Evolutionary conservation across 1,139 yeast species (phyloP).

Genomic region (Debaryomyces nepalensis): DNA sequence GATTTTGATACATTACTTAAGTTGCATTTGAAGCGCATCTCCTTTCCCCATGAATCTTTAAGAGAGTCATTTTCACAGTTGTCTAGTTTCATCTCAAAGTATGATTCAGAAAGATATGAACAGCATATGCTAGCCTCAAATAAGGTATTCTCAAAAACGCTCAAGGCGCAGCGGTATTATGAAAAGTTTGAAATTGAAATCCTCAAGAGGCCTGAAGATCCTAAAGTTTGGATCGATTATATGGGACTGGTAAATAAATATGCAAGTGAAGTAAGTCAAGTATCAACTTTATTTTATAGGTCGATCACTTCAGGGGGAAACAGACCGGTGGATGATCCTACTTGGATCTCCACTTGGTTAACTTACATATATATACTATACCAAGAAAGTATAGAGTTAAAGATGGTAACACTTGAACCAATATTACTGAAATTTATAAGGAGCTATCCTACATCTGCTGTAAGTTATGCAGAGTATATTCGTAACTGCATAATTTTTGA

Average conservation of each 20-base stretch:
- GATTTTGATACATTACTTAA: conserved; percentile 26
- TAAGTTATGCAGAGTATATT: conserved; percentile 36
- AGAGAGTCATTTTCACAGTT: conserved; percentile 47
- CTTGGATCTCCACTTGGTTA: conserved; percentile 37
- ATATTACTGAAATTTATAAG: conserved; percentile 27
- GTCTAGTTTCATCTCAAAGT: conserved; percentile 47
- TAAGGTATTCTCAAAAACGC: conserved; percentile 35
- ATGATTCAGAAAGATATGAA: conserved; percentile 39
- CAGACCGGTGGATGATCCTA: conserved; percentile 8
- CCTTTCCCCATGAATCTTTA: conserved; percentile 47
- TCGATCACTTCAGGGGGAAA: conserved; percentile 19
- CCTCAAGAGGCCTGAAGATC: conserved; percentile 22
- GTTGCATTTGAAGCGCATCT: conserved; percentile 40
- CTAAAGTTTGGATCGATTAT: conserved; percentile 37
- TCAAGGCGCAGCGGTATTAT: conserved; percentile 30
- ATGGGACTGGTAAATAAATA: conserved; percentile 33
- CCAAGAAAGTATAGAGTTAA: conserved; percentile 13
- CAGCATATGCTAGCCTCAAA: conserved; percentile 43
- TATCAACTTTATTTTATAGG: conserved; percentile 29
- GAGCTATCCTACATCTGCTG: conserved; percentile 28
- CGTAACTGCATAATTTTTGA: conserved; percentile 25
- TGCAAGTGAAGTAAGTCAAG: conserved; percentile 18
- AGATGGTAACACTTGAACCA: conserved; percentile 15
- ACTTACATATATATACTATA: conserved; percentile 32
- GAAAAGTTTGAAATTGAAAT: conserved; percentile 31